Base-by-base conservation (phyloP, 805 yeast genomes). In the Candida corydali region DNA sequence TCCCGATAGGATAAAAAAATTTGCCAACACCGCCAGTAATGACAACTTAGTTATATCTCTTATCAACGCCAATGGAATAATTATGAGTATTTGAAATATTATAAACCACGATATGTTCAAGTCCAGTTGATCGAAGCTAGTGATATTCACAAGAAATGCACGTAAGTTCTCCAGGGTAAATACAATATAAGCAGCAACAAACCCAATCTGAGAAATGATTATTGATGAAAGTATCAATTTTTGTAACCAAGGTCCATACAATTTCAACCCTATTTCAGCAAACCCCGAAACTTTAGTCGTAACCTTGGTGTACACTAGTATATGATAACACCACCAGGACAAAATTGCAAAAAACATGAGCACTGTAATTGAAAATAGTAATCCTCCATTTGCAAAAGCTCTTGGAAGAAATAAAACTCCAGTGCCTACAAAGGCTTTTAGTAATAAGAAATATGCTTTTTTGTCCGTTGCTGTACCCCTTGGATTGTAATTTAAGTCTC, bases 31-130 rank as follows among this genome's bases (percentile, higher is more conserved):
- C 1, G 93, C 85, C 48, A 82, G 79, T 17, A 84, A 50, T 3
- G 91, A 83, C 34, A 85, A 61, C 50, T 78, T 82, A 1, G 94
- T 80, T 37, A 85, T 83, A 51, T 84, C 86, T 56, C 94, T 69
- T 35, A 84, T 73, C 50, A 84, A 70, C 1, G 89, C 75, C 46
- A 85, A 57, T 4, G 93, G 94, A 11, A 79, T 66, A 46, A 83
- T 73, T 4, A 83, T 52, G 2, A 77, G 28, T 16, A 80, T 59
- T 53, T 85, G 87, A 17, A 72, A 46, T 2, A 71, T 34, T 42
- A 83, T 79, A 43, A 80, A 65, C 65, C 66, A 63, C 9, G 46
- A 27, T 16, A 55, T 50, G 29, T 61, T 54, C 8, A 67, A 61
- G 14, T 74, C 60, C 7, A 70, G 55, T 1, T 70, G 40, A 3